Base-by-base conservation (phyloP, 2,329 filamentous ascomycete species). In the Diaporthe humulicola region DNA sequence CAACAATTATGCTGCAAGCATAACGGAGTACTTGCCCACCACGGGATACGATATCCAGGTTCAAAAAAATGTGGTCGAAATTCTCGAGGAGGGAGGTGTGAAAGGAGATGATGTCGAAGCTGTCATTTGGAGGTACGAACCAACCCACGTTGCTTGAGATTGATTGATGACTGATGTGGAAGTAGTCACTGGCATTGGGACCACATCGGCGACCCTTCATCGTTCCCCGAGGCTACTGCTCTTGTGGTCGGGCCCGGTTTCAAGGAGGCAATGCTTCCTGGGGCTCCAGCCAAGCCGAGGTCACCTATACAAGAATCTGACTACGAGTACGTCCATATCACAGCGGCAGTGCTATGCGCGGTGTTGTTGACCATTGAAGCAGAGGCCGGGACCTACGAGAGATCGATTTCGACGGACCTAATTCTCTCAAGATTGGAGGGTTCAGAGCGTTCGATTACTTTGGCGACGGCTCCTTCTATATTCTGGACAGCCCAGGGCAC, bases 241-340 rank as follows among this genome's bases (percentile, higher is more conserved):
- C 75, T 89, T 0, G 76, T 88, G 40, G 86, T 88, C 3, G 88
- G 87, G 0, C 84, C 86, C 2, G 87, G 87, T 0, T 85, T 87
- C 78, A 85, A 83, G 56, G 74, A 82, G 5, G 76, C 77, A 0
- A 82, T 85, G 70, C 74, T 83, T 8, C 87, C 87, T 1, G 86
- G 84, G 1, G 87, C 82, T 72, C 87, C 87, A 2, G 70, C 73
- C 8, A 80, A 81, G 15, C 71, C 75, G 14, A 75, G 82, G 9
- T 77, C 78, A 2, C 71, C 74, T 9, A 71, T 83, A 2, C 76
- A 78, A 8, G 80, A 81, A 50, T 77, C 73, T 30, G 81, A 84
- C 75, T 79, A 83, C 67, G 69, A 73, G 72, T 73, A 60, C 42
- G 72, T 69, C 22, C 50, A 28, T 4, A 30, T 58, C 71, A 57